phyloP scores from a whole-genome alignment of 306 rosid genomes.

The Corylus americana region DNA sequence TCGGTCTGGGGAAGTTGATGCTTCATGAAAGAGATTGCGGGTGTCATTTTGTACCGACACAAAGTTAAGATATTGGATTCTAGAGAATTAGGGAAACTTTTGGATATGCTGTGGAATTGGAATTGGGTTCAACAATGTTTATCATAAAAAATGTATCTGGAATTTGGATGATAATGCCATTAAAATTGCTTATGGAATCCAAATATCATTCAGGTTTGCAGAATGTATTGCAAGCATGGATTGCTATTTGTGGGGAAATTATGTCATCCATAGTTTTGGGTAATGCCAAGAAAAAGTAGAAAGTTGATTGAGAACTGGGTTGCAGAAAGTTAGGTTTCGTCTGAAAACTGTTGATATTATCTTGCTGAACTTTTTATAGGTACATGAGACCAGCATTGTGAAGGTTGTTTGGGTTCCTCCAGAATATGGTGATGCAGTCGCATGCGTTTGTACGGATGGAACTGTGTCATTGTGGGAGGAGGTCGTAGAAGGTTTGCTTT shows the following conservation, averaged over 20 bases:
- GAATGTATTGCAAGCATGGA: background rate
- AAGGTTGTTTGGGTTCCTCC: slow-evolving; percentile 88
- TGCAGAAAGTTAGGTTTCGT: background rate
- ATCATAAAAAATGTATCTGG: background rate
- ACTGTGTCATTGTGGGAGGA: slow-evolving; percentile 74
- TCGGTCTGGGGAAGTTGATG: background rate
- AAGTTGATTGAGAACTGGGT: background rate
- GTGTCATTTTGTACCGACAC: background rate
- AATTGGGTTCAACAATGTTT: background rate
- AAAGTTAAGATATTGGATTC: background rate
- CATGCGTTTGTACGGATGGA: slow-evolving; percentile 71
- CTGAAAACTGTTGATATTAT: background rate
- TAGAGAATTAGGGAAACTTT: background rate
- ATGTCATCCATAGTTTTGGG: background rate
- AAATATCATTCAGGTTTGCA: background rate
- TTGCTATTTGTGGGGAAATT: background rate
- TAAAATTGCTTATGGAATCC: background rate
- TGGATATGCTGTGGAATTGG: background rate
- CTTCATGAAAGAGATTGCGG: background rate
- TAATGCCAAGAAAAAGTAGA: background rate
- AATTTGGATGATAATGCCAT: background rate
- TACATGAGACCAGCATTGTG: slow-evolving; percentile 48
- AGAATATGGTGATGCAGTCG: slow-evolving; percentile 81
- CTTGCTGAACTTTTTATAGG: slow-evolving; percentile 38
- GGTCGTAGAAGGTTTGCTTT: slow-evolving; percentile 62